phyloP scores from a whole-genome alignment of 495 filamentous ascomycete genomes.

The Chaetomium cochliodes region DNA sequence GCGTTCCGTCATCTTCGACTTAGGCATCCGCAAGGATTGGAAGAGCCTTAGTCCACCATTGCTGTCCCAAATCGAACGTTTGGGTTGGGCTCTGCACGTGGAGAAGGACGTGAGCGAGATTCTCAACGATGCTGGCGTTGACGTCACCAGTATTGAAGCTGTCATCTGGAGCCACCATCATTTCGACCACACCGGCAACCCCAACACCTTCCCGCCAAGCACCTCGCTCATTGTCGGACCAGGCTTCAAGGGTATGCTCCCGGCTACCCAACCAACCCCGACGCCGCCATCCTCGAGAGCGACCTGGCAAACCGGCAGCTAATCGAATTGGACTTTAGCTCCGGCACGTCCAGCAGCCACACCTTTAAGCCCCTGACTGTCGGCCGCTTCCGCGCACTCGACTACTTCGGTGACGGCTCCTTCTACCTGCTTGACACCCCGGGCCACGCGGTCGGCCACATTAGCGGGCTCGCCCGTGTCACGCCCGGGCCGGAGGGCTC shows the following conservation, averaged over 20 bases:
- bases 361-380: conserved; percentile 38
- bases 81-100: conserved; percentile 36
- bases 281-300: conserved; percentile 43
- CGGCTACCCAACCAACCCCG: conserved; percentile 50
- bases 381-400: conserved; percentile 52
- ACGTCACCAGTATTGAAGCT: conserved; percentile 50
- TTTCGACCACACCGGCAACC: conserved; percentile 61
- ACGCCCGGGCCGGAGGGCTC: conserved; percentile 41
- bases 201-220: conserved; percentile 48
- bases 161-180: conserved; percentile 62
- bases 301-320: conserved; percentile 45
- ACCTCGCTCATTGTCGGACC: conserved; percentile 58
- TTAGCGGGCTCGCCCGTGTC: conserved; percentile 55
- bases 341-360: not conserved
- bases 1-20: conserved; percentile 56
- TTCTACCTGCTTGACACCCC: conserved; percentile 59
- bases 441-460: conserved; percentile 58
- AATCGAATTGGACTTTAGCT: conserved; percentile 47
- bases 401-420: conserved; percentile 62
- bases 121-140: conserved; percentile 46
- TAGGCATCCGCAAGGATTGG: conserved; percentile 56
- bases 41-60: conserved; percentile 44
- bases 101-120: conserved; percentile 53
- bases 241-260: conserved; percentile 52
- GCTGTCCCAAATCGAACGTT: conserved; percentile 23